Evolutionary conservation across 768 basidiomycete species (phyloP), one percentile per base, ranked within the genome.

Genomic region (Mycena rosella): DNA sequence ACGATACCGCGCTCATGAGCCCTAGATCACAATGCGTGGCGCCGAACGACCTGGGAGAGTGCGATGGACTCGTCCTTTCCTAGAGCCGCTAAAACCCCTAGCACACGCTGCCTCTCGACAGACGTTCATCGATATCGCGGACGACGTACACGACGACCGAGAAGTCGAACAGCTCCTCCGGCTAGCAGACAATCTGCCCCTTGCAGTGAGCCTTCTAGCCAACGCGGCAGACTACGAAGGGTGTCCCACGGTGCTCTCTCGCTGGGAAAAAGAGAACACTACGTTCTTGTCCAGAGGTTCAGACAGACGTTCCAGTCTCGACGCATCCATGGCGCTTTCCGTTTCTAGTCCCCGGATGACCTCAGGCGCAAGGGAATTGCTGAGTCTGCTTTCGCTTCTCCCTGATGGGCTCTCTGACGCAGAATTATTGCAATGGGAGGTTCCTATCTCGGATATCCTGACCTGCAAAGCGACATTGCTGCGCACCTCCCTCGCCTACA

Each of bases 361-460:
- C 7, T 47, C 45, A 22, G 45, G 45, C 10, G 20, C 45, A 6
- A 47, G 24, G 22, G n/a, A 47, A 5, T 24, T 65, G 17, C 55
- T 65, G 2, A 48, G 47, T 13, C 11, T 59, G 2, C 63, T 65
- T 8, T 47, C 63, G 6, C 47, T 59, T 26, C 26, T 65, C 5
- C 63, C 63, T 2, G 63, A 65, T 32, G 63, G 63, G 17, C 20
- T 65, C 15, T 56, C 56, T 3, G 48, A 65, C 34, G 24, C 49
- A 10, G 63, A 65, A 22, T 38, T 65, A 5, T 38, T 51, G 13
- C 63, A 65, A 8, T 40, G 22, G 4, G 18, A 44, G 24, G 24
- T 36, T 22, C 55, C 48, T 3, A 65, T 65, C 3, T 26, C 34
- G 9, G 44, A 49, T 29, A 51, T 65, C 36, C 48, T 58, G 13